phyloP scores from a whole-genome alignment of 192 early-diverging fungal genomes.

The Mycoemilia scoparia region DNA sequence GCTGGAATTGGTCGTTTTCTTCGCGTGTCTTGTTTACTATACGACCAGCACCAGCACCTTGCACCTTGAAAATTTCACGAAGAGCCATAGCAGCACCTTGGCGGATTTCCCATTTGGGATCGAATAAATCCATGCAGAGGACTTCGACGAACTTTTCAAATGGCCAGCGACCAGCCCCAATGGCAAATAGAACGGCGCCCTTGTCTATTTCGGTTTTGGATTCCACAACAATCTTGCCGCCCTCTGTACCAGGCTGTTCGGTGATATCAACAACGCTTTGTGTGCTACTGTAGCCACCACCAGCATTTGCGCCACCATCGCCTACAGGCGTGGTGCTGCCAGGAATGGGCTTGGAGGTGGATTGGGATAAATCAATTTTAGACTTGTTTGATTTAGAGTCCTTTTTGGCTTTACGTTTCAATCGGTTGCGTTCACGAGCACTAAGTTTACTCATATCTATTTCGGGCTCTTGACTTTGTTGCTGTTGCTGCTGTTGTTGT shows the following conservation, averaged over 20 bases:
- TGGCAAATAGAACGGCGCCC: constrained; percentile 25
- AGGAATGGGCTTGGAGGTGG: constrained; percentile 3
- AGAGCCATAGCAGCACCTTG: constrained; percentile 94
- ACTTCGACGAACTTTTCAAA: constrained; percentile 49
- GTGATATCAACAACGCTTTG: constrained; percentile 9
- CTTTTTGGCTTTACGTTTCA: constrained; percentile 75
- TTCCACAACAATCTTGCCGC: constrained; percentile 48
- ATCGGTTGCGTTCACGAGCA: constrained; percentile 67
- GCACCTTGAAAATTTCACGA: constrained; percentile 68
- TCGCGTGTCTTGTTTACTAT: constrained; percentile 24
- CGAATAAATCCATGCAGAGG: constrained; percentile 51
- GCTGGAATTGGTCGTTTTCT: constrained; percentile 49
- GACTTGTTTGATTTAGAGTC: constrained; percentile 57
- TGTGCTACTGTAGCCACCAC: neutral
- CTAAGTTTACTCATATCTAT: constrained; percentile 63
- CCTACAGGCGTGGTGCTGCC: constrained; percentile 1
- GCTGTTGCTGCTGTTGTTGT: constrained; percentile 14
- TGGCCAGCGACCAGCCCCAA: constrained; percentile 43
- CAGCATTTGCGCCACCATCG: neutral
- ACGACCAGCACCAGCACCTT: constrained; percentile 70
- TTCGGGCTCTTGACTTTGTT: constrained; percentile 2
- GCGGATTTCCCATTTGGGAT: constrained; percentile 73
- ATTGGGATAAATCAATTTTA: constrained; percentile 4
- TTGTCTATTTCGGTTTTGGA: constrained; percentile 26
- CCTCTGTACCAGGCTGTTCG: constrained; percentile 28